These are phyloP conservation scores for Plantago lanceolata DNA, from an alignment of 305 asterid species.

Conservation along the genomic window DNA sequence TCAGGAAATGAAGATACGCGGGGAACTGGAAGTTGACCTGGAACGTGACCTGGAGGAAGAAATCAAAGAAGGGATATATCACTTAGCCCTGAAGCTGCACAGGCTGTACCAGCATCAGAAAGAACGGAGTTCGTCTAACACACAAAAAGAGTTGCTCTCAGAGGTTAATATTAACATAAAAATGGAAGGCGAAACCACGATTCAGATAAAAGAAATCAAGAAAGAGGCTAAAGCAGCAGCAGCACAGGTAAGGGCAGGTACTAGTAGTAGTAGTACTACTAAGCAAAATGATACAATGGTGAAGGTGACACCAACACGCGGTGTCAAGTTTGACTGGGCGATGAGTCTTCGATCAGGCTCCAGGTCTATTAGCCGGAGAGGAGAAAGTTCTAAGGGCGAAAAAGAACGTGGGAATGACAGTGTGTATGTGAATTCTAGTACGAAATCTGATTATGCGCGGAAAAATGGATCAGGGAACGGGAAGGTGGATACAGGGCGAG, in stretches of 20 bases:
- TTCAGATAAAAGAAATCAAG: background rate
- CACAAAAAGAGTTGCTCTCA: background rate
- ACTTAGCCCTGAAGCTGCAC: background rate
- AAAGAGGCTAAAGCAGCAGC: background rate
- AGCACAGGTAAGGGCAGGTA: background rate
- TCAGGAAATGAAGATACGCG: background rate
- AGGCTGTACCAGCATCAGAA: background rate
- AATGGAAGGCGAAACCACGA: background rate
- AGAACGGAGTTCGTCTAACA: background rate
- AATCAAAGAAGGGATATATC: background rate
- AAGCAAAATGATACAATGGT: background rate
- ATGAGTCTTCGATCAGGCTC: background rate
- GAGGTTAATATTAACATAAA: background rate
- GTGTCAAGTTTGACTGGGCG: background rate
- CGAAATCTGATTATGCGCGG: background rate
- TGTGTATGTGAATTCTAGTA: too few relatives aligned
- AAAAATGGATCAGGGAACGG: background rate
- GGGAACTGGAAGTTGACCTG: background rate
- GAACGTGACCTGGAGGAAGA: background rate
- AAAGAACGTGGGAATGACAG: background rate
- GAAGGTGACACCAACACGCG: background rate
- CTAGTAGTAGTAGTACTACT: background rate
- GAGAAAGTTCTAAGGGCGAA: background rate
- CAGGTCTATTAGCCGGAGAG: background rate
- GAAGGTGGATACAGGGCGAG: background rate